These are phyloP conservation scores for Gracilaria domingensis DNA, from an alignment of 23 red algal genomes.

Conservation along the genomic window DNA sequence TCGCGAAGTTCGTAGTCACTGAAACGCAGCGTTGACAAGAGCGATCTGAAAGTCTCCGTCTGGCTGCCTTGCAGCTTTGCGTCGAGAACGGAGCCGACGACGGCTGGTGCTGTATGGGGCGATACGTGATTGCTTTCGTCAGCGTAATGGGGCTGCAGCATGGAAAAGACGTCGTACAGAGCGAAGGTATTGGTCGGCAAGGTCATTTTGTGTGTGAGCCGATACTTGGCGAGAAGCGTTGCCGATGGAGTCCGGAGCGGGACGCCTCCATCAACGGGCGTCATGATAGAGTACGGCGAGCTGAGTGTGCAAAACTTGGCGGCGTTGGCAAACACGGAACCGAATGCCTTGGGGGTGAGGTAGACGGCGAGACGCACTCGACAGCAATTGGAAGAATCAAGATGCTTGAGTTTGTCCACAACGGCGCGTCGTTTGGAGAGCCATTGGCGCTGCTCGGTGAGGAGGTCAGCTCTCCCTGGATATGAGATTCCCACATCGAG, in stretches of 20 bases:
- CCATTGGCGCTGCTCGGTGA: background rate
- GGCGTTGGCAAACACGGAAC: background rate
- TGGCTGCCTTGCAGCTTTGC: background rate
- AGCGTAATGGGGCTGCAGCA: background rate
- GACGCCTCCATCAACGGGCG: background rate
- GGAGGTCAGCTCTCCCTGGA: background rate
- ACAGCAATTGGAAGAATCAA: slow-evolving; percentile 1
- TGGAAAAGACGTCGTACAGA: background rate
- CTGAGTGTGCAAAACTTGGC: background rate
- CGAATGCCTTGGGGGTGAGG: background rate
- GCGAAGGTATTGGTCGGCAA: background rate
- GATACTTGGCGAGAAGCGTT: background rate
- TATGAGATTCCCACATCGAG: background rate
- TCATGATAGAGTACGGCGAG: background rate
- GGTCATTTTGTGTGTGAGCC: background rate
- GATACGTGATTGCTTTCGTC: background rate
- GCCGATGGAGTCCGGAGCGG: background rate
- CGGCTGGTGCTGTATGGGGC: background rate
- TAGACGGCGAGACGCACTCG: background rate
- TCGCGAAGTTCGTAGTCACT: background rate
- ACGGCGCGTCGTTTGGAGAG: background rate
- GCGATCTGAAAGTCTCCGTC: background rate
- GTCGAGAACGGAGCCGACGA: background rate
- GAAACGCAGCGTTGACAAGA: background rate
- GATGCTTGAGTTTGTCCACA: background rate